Percentiles rank a stretch among this genome's conserved stretches.
These are phyloP conservation scores for Mixia osmundae DNA, from an alignment of 1,284 basidiomycete genomes.

Conservation along the genomic window DNA sequence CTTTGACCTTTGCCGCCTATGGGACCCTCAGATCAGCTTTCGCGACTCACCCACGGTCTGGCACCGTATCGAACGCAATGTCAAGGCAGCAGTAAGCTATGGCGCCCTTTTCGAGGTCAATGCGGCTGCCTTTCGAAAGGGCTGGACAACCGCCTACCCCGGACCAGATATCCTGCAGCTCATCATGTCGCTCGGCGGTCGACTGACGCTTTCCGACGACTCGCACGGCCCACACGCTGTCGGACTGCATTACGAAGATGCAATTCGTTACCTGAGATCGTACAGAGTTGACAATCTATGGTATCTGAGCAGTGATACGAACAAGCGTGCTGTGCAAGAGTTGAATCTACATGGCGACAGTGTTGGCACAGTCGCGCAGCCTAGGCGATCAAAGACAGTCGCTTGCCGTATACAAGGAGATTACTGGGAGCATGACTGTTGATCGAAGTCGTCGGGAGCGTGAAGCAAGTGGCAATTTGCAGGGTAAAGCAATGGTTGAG, in stretches of 20 bases:
- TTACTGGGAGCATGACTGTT: too few species aligned
- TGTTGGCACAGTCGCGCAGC: too few species aligned
- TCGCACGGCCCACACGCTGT: slow-evolving; percentile 77
- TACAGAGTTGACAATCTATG: slow-evolving; percentile 44
- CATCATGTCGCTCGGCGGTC: slow-evolving; percentile 41
- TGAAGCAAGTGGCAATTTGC: too few species aligned
- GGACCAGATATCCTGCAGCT: slow-evolving; percentile 52
- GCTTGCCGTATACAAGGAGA: too few species aligned
- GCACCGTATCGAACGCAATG: slow-evolving; percentile 47
- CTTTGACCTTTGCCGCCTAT: slow-evolving; percentile 70
- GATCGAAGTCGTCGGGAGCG: too few species aligned
- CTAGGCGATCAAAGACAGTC: too few species aligned
- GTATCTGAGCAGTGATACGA: too few species aligned
- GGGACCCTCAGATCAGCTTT: slow-evolving; percentile 29
- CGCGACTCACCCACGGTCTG: slow-evolving; percentile 29
- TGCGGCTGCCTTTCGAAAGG: slow-evolving; percentile 74
- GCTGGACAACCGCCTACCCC: slow-evolving; percentile 69
- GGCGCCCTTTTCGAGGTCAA: slow-evolving; percentile 87
- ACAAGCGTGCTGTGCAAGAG: too few species aligned
- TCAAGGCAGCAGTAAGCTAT: slow-evolving; percentile 47
- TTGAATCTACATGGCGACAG: too few species aligned
- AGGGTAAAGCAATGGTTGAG: too few species aligned
- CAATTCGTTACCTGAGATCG: slow-evolving; percentile 41
- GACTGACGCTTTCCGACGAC: slow-evolving; percentile 76
- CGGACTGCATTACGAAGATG: slow-evolving; percentile 54